These are phyloP conservation scores for Cyanidium caldarium DNA, from an alignment of 23 red algal genomes.

Conservation along the genomic window DNA sequence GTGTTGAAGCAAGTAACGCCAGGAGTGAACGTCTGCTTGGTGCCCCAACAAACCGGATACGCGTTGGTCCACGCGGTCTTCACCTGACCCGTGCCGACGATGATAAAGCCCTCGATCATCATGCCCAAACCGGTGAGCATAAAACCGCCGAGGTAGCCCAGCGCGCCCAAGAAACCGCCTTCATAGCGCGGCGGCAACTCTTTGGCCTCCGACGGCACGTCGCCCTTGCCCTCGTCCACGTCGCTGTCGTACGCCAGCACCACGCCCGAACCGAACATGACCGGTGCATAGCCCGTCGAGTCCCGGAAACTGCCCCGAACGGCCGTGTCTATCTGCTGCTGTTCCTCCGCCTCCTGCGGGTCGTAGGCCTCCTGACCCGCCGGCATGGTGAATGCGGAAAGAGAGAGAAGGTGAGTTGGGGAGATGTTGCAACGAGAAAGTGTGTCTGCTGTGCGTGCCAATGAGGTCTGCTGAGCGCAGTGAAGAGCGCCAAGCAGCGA, in stretches of 20 bases:
- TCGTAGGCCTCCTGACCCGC: background rate
- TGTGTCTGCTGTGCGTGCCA: no score
- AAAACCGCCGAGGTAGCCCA: background rate
- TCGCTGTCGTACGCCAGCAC: background rate
- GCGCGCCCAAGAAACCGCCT: background rate
- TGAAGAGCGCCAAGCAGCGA: no score
- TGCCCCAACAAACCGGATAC: background rate
- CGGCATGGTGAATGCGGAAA: background rate
- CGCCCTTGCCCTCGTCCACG: background rate
- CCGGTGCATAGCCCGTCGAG: background rate
- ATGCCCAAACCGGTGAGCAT: background rate
- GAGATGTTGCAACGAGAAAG: no score
- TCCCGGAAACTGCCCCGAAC: slow-evolving; percentile 4
- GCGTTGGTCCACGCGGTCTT: slow-evolving; percentile 4
- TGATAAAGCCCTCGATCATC: background rate
- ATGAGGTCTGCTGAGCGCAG: no score
- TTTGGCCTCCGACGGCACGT: background rate
- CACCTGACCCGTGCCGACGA: background rate
- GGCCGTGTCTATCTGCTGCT: background rate
- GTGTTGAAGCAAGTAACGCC: background rate
- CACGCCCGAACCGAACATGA: slow-evolving; percentile 4
- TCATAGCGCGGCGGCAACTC: background rate
- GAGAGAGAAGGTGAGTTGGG: no score
- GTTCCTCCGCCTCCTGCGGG: background rate
- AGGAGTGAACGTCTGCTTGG: background rate